A percentile compares a stretch with the other conserved stretches of the same genome.
Conservation (phyloP, 2,329 filamentous ascomycete species). For the Fusarium sterilihyphosum region DNA sequence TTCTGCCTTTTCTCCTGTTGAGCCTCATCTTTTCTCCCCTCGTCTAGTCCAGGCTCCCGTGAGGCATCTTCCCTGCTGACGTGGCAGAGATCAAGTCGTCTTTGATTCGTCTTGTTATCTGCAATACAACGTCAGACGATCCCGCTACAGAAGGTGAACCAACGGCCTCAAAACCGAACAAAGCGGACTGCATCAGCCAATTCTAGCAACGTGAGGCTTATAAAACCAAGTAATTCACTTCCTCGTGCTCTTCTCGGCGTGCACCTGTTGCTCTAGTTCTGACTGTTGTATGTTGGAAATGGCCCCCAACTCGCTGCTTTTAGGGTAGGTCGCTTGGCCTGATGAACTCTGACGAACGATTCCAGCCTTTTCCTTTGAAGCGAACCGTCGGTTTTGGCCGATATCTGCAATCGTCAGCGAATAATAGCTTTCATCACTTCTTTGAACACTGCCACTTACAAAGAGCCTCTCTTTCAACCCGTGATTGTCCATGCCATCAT, state of each 20-base stretch:
- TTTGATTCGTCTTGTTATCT: slow-evolving; percentile 13
- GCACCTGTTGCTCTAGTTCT: slow-evolving; percentile 10
- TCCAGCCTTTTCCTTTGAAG: slow-evolving; percentile 4
- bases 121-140: slow-evolving; percentile 31
- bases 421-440: neutral
- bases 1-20: slow-evolving; percentile 27
- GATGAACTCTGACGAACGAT: neutral
- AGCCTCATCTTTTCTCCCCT: slow-evolving; percentile 22
- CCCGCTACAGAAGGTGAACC: neutral
- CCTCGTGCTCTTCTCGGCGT: slow-evolving; percentile 6
- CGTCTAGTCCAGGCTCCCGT: neutral
- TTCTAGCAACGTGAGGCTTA: neutral
- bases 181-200: neutral
- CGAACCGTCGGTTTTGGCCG: neutral
- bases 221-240: neutral
- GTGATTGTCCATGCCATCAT: neutral
- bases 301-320: slow-evolving; percentile 24
- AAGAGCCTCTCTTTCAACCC: slow-evolving; percentile 1
- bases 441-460: slow-evolving; percentile 2
- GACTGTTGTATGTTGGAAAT: neutral
- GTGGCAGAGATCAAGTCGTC: slow-evolving; percentile 20
- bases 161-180: slow-evolving; percentile 18
- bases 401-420: neutral
- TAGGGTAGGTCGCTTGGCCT: neutral
- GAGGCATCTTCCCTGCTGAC: slow-evolving; percentile 34